Percentiles rank a stretch among this genome's conserved stretches.
Conservation (phyloP, 345 rosid genomes). For the Hirschfeldia incana region DNA sequence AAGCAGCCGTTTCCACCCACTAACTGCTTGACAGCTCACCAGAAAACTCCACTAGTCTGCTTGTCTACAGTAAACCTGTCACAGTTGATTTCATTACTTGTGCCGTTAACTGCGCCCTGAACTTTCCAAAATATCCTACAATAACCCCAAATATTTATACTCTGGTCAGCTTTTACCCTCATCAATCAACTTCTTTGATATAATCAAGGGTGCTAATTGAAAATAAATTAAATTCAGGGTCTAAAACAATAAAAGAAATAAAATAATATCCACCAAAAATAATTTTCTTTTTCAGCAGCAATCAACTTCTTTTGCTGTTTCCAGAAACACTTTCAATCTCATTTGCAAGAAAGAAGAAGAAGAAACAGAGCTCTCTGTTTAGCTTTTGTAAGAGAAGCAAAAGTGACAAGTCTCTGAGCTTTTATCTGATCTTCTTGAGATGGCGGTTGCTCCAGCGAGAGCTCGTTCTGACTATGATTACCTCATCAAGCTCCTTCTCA, state of each 20-base stretch:
- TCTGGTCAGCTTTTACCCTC: neutral
- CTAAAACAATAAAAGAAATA: neutral
- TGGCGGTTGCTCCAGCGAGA: constrained; percentile 61
- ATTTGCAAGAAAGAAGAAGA: neutral
- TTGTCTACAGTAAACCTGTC: neutral
- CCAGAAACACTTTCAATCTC: constrained; percentile 10
- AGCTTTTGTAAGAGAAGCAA: constrained; percentile 16
- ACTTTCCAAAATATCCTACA: neutral
- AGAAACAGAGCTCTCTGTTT: neutral
- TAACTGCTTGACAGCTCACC: constrained; percentile 39
- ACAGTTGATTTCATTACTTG: constrained; percentile 7
- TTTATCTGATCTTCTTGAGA: neutral
- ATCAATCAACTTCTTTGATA: neutral
- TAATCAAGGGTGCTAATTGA: neutral
- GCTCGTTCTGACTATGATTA: constrained; percentile 61
- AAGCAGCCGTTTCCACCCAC: constrained; percentile 36
- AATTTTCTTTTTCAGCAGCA: neutral
- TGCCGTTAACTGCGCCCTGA: neutral
- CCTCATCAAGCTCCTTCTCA: constrained; percentile 54
- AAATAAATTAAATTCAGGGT: neutral
- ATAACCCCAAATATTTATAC: constrained; percentile 1
- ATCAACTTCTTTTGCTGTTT: constrained; percentile 32
- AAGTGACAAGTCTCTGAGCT: neutral
- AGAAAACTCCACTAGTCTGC: neutral
- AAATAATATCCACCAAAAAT: constrained; percentile 9